phyloP scores from a whole-genome alignment of 305 asterid genomes.

The Lippia alba region DNA sequence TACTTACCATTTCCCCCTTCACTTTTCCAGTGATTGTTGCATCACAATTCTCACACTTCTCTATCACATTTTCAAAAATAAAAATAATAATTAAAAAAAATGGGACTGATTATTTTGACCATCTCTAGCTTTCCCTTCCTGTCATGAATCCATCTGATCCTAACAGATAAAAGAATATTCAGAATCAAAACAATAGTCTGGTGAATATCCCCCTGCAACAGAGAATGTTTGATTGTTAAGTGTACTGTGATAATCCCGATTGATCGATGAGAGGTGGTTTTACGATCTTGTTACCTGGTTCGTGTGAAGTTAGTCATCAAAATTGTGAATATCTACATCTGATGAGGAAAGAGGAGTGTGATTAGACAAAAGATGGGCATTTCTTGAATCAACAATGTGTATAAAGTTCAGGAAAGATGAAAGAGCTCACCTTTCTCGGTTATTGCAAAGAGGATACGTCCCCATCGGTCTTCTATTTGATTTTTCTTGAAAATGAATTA shows the following conservation, averaged over 20 bases:
- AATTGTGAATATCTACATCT: slow-evolving; percentile 34
- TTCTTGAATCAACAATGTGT: slow-evolving; percentile 35
- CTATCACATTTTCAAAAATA: slow-evolving; percentile 28
- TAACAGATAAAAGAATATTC: slow-evolving; percentile 43
- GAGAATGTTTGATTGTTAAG: not conserved
- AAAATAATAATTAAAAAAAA: slow-evolving; percentile 29
- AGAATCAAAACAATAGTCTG: slow-evolving; percentile 11
- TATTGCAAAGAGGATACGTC: slow-evolving; percentile 50
- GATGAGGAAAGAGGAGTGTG: slow-evolving; percentile 30
- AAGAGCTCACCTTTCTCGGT: slow-evolving; percentile 51
- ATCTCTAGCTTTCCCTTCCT: slow-evolving; percentile 11
- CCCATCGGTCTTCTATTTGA: slow-evolving; percentile 48
- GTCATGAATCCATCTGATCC: slow-evolving; percentile 47
- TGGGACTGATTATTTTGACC: slow-evolving; percentile 49
- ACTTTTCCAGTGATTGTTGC: slow-evolving; percentile 52
- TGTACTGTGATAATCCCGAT: not conserved
- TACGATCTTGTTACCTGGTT: slow-evolving; percentile 18
- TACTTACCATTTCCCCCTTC: slow-evolving; percentile 38
- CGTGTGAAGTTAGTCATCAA: slow-evolving; percentile 31
- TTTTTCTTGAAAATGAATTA: slow-evolving; percentile 43
- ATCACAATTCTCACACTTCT: slow-evolving; percentile 51
- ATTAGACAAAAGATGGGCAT: slow-evolving; percentile 34
- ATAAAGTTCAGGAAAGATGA: slow-evolving; percentile 8
- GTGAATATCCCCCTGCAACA: slow-evolving; percentile 11
- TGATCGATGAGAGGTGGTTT: not conserved